phyloP scores from a whole-genome alignment of 257 asterid genomes.

The Penstemon newberryi region DNA sequence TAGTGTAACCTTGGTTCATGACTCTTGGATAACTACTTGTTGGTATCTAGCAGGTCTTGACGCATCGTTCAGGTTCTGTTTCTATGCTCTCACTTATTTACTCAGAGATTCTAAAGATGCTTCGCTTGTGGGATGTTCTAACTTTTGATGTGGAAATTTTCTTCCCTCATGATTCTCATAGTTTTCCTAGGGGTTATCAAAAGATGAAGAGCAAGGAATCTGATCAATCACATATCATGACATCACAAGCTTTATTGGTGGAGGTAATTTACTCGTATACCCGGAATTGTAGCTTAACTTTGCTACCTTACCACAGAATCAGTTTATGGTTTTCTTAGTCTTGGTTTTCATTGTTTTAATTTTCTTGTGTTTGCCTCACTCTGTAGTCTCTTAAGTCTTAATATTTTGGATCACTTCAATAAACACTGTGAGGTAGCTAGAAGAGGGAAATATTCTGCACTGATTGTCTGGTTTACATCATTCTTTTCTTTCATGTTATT shows the following conservation, averaged over 20 bases:
- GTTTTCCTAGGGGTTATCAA: constrained; percentile 68
- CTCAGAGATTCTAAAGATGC: constrained; percentile 77
- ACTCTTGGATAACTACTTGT: constrained; percentile 19
- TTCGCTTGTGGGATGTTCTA: constrained; percentile 66
- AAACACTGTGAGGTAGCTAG: not conserved
- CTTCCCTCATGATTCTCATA: constrained; percentile 64
- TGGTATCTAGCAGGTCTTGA: constrained; percentile 58
- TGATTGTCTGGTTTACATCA: not conserved
- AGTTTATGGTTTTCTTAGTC: not conserved
- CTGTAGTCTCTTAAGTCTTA: not conserved
- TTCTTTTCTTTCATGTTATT: constrained; percentile 8
- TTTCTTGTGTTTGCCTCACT: constrained; percentile 19
- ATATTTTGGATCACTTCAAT: constrained; percentile 6
- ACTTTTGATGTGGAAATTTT: constrained; percentile 72
- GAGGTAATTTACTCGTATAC: constrained; percentile 47
- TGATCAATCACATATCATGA: constrained; percentile 61
- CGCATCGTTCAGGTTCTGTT: constrained; percentile 82
- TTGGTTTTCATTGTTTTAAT: constrained; percentile 5
- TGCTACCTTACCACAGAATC: not conserved
- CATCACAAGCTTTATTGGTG: constrained; percentile 57
- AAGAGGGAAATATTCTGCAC: not conserved
- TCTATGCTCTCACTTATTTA: constrained; percentile 70
- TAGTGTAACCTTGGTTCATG: constrained; percentile 11
- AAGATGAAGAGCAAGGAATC: constrained; percentile 69
- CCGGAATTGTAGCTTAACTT: constrained; percentile 20